Conservation (phyloP, 805 yeast genomes). For the Maudiozyma pseudohumilis region DNA sequence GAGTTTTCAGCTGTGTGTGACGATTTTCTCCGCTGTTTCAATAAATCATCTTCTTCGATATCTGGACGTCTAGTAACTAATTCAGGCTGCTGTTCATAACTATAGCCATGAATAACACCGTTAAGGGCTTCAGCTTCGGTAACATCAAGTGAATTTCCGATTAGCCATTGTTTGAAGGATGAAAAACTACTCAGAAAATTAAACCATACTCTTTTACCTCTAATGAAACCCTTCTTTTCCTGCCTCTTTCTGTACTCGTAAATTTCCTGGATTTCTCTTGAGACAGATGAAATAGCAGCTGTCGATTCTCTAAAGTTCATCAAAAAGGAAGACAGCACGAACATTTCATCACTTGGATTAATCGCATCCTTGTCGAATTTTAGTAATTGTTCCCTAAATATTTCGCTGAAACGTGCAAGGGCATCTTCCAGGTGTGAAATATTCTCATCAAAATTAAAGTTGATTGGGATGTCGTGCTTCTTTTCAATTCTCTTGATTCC, state of each 20-base stretch:
- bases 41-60: constrained; percentile 20
- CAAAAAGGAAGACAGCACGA: constrained; percentile 39
- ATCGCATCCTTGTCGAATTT: constrained; percentile 22
- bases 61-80: constrained; percentile 18
- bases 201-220: constrained; percentile 37
- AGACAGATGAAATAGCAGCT: constrained; percentile 24
- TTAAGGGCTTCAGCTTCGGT: constrained; percentile 32
- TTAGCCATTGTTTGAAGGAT: constrained; percentile 30
- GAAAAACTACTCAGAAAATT: constrained; percentile 29
- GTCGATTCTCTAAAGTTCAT: constrained; percentile 38
- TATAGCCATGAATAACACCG: constrained; percentile 19
- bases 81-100: constrained; percentile 5
- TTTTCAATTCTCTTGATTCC: constrained; percentile 6
- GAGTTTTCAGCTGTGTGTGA: background rate
- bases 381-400: constrained; percentile 28
- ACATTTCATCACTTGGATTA: constrained; percentile 41
- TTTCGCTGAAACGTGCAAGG: constrained; percentile 28
- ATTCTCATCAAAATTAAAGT: constrained; percentile 21
- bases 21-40: constrained; percentile 13
- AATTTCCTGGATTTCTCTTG: constrained; percentile 27
- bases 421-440: constrained; percentile 24
- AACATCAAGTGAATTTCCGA: constrained; percentile 16
- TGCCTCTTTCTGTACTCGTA: constrained; percentile 23
- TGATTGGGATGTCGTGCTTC: constrained; percentile 14
- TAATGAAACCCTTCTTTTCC: constrained; percentile 29